These are phyloP conservation scores for Mucor ambiguus DNA, from an alignment of 371 early-diverging fungal species.

Conservation along the genomic window DNA sequence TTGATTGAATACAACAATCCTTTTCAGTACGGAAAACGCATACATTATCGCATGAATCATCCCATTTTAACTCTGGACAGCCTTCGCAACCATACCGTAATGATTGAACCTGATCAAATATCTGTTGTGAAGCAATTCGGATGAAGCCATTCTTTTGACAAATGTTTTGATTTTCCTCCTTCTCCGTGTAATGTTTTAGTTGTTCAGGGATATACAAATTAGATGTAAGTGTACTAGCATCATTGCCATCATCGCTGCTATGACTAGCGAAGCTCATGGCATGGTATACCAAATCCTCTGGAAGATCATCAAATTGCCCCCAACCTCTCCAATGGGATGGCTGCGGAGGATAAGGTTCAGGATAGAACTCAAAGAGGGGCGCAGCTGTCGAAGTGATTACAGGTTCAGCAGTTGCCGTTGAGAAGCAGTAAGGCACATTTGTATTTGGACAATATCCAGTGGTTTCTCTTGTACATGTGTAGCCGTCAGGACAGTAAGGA, in stretches of 20 bases:
- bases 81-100: not conserved
- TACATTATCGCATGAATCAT: not conserved
- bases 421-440: constrained; percentile 10
- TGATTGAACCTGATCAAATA: not conserved
- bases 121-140: not conserved
- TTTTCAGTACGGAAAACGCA: constrained; percentile 3
- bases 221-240: not conserved
- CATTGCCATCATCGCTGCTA: not conserved
- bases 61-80: not conserved
- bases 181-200: not conserved
- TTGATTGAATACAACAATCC: constrained; percentile 5
- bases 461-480: constrained; percentile 1
- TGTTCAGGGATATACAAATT: not conserved
- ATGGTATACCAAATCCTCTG: not conserved
- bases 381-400: not conserved
- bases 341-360: not conserved
- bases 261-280: not conserved
- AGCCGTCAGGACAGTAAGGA: constrained; percentile 7
- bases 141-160: not conserved
- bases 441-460: constrained; percentile 17
- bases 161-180: not conserved
- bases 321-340: not conserved
- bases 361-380: not conserved
- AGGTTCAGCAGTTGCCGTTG: constrained; percentile 1
- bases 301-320: not conserved